phyloP scores from a whole-genome alignment of 2,329 filamentous ascomycete genomes.

The Sporothrix variecibatus region DNA sequence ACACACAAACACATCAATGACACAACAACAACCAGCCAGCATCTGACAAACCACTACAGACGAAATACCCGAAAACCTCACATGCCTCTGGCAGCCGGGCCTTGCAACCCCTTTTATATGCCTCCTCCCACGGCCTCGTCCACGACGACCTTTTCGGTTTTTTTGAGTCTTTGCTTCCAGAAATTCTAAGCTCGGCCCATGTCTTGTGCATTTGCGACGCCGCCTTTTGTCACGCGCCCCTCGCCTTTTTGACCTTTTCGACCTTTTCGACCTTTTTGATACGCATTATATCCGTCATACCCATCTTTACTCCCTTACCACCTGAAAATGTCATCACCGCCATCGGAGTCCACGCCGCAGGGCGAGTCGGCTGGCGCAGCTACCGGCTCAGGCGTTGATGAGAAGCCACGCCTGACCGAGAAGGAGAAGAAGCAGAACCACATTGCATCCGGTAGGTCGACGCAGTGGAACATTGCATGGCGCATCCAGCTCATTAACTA shows the following conservation, averaged over 20 bases:
- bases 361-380: conserved; percentile 16
- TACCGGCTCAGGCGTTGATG: conserved; percentile 24
- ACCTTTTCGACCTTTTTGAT: background rate
- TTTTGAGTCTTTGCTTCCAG: background rate
- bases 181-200: background rate
- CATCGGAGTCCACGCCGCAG: conserved; percentile 7
- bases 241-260: background rate
- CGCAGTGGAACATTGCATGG: background rate
- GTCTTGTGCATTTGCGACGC: conserved; percentile 10
- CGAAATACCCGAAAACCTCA: background rate
- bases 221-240: background rate
- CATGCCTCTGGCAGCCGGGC: conserved; percentile 15
- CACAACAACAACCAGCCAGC: background rate
- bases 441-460: conserved; percentile 40
- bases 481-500: background rate
- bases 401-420: conserved; percentile 42
- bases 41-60: background rate
- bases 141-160: conserved; percentile 1
- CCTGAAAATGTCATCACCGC: background rate
- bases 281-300: background rate
- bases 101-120: conserved; percentile 3
- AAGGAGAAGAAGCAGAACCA: conserved; percentile 45
- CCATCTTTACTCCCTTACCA: background rate
- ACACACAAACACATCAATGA: background rate
- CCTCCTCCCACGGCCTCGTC: conserved; percentile 7